phyloP scores from a whole-genome alignment of 208 protist genomes.

The Tritrichomonas foetus region DNA sequence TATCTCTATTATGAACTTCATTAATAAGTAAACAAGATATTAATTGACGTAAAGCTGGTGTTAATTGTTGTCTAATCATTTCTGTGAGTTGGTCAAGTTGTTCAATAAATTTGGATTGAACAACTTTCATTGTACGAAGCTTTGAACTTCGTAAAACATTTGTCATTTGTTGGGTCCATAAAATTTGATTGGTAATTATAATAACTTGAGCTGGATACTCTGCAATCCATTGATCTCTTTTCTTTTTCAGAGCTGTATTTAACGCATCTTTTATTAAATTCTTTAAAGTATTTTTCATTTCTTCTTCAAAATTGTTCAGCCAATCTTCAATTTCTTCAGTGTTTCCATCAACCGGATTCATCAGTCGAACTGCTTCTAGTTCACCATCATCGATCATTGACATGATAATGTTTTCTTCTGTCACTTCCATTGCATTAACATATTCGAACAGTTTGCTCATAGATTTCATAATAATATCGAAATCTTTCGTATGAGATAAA shows the following conservation, averaged over 20 bases:
- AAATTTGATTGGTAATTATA: conserved; percentile 76
- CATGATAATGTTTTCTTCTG: conserved; percentile 69
- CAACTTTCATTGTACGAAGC: not conserved
- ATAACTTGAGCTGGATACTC: conserved; percentile 79
- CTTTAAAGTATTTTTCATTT: conserved; percentile 44
- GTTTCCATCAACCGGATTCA: conserved; percentile 26
- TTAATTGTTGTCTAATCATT: conserved; percentile 36
- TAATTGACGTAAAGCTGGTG: not conserved
- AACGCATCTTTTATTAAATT: conserved; percentile 4
- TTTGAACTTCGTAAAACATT: conserved; percentile 63
- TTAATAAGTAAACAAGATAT: conserved; percentile 57
- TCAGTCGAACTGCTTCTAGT: conserved; percentile 50
- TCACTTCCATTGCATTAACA: conserved; percentile 64
- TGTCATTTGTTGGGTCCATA: conserved; percentile 81
- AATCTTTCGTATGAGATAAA: conserved; percentile 87
- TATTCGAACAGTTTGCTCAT: conserved; percentile 93
- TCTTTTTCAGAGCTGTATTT: conserved; percentile 46
- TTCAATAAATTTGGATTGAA: conserved; percentile 55
- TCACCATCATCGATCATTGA: conserved; percentile 56
- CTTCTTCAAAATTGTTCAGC: conserved; percentile 81
- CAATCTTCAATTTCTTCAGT: conserved; percentile 85
- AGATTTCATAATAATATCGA: conserved; percentile 85
- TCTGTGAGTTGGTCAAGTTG: not conserved
- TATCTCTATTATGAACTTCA: conserved; percentile 67
- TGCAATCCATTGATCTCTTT: conserved; percentile 77